Evolutionary conservation across 768 basidiomycete genomes (phyloP).

Genomic region (Dentipellis sp.): DNA sequence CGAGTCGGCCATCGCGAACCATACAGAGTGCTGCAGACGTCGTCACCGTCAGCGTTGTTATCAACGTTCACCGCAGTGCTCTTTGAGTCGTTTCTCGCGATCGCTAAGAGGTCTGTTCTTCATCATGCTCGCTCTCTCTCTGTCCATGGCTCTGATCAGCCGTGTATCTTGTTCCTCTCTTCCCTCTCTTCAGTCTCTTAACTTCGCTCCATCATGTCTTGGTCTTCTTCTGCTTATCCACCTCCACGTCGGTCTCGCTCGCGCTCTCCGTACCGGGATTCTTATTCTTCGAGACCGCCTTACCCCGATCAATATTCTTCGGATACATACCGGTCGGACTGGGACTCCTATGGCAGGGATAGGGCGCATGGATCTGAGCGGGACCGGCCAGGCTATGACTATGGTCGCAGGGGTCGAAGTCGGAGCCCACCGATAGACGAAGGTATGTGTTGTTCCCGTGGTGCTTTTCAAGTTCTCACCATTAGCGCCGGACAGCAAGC

Average conservation of each 20-base stretch:
- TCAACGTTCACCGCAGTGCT: conserved; percentile 26
- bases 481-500: conserved; percentile 31
- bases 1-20: conserved; percentile 55
- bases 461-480: background rate
- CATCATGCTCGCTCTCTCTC: conserved; percentile 81
- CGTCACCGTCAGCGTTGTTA: conserved; percentile 26
- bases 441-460: conserved; percentile 27
- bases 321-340: conserved; percentile 54
- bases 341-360: conserved; percentile 69
- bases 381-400: conserved; percentile 61
- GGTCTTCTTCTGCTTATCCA: conserved; percentile 63
- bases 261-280: conserved; percentile 55
- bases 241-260: conserved; percentile 74
- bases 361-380: conserved; percentile 62
- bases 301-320: conserved; percentile 49
- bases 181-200: conserved; percentile 44
- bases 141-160: conserved; percentile 63
- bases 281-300: conserved; percentile 44
- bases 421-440: conserved; percentile 70
- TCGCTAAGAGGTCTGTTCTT: conserved; percentile 85
- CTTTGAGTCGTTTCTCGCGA: conserved; percentile 32
- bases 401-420: conserved; percentile 62
- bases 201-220: conserved; percentile 37
- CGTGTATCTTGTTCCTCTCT: conserved; percentile 42
- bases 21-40: conserved; percentile 21